Evolutionary conservation across 345 rosid species (phyloP).

Genomic region (Eucalyptus polyanthemos): DNA sequence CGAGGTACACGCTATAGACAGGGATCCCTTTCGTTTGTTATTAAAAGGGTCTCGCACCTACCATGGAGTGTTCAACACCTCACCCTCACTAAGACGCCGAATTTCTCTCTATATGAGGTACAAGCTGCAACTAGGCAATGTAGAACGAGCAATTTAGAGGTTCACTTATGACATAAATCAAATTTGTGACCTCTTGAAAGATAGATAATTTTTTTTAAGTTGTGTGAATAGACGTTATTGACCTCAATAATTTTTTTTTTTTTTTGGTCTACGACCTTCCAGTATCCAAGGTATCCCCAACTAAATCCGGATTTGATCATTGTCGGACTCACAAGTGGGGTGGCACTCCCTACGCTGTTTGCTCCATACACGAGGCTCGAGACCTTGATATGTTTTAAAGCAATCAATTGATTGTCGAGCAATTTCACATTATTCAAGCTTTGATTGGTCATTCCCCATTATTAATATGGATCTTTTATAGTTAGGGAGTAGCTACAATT

Average conservation of each 20-base stretch:
- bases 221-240: too few relatives aligned
- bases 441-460: background rate
- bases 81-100: too few relatives aligned
- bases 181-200: background rate
- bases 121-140: background rate
- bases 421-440: background rate
- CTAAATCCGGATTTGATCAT: too few relatives aligned
- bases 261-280: too few relatives aligned
- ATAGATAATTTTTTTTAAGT: background rate
- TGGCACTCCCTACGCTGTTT: too few relatives aligned
- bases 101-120: too few relatives aligned
- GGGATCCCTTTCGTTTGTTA: too few relatives aligned
- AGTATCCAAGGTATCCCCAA: too few relatives aligned
- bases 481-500: too few relatives aligned
- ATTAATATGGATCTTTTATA: background rate
- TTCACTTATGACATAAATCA: background rate
- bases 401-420: background rate
- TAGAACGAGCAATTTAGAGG: accelerated
- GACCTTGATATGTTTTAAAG: background rate
- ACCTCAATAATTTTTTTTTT: too few relatives aligned
- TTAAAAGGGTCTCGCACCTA: accelerated
- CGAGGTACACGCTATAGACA: background rate
- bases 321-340: too few relatives aligned
- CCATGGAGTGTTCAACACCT: accelerated
- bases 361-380: too few relatives aligned